phyloP scores from a whole-genome alignment of 441 rosid genomes.

The Pelargonium australe region DNA sequence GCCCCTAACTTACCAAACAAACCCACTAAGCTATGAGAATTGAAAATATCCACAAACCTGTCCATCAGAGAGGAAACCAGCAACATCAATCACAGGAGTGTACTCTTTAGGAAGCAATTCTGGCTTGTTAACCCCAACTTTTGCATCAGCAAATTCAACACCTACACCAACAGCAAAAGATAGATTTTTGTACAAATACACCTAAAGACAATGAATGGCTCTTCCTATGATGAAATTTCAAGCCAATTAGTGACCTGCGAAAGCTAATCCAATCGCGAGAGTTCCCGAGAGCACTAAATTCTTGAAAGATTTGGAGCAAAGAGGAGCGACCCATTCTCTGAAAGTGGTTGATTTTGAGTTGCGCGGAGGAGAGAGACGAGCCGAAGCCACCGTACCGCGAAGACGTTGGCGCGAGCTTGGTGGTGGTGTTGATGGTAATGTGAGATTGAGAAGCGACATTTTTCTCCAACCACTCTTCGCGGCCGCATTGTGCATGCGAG shows the following conservation, averaged over 20 bases:
- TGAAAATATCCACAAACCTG: conserved; percentile 39
- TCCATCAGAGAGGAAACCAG: conserved; percentile 88
- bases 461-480: neutral
- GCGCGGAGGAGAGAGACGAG: conserved; percentile 23
- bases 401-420: neutral
- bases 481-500: too few species aligned
- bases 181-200: neutral
- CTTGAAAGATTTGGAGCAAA: conserved; percentile 44
- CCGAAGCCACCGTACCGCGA: conserved; percentile 13
- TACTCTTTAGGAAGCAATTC: conserved; percentile 83
- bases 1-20: too few species aligned
- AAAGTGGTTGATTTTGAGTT: conserved; percentile 19
- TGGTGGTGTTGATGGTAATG: neutral
- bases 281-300: conserved; percentile 56
- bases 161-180: conserved; percentile 39
- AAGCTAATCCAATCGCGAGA: conserved; percentile 53
- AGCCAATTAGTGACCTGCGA: conserved; percentile 39
- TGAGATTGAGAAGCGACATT: neutral
- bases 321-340: conserved; percentile 32
- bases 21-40: too few species aligned
- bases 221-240: neutral
- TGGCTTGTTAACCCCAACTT: conserved; percentile 86
- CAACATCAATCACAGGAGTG: conserved; percentile 77
- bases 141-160: conserved; percentile 58
- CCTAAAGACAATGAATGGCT: neutral